Percentiles rank a stretch among this genome's conserved stretches.
Evolutionary conservation across 352 stramenopile genomes (phyloP).

Genomic region (Globisporangium orthogonon): DNA sequence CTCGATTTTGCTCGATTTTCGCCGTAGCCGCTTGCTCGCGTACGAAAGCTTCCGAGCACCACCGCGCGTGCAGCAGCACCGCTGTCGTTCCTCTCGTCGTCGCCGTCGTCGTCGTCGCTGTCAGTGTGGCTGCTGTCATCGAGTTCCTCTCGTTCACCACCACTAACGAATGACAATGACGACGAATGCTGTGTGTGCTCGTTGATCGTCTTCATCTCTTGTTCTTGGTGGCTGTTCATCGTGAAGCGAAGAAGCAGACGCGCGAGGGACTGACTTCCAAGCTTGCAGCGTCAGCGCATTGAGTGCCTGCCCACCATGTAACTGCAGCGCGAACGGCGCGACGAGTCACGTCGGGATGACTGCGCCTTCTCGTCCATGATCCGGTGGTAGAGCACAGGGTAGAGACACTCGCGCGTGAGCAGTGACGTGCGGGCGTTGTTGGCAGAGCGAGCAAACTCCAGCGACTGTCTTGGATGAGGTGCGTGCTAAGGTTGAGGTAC

Average conservation of each 20-base stretch:
- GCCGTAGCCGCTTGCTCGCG: too few relatives aligned
- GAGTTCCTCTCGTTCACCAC: background rate
- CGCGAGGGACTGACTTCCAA: too few relatives aligned
- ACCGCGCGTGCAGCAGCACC: too few relatives aligned
- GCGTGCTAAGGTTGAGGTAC: slow-evolving; percentile 8
- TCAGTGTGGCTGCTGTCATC: background rate
- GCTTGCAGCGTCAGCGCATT: background rate
- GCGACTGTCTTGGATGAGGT: slow-evolving; percentile 5
- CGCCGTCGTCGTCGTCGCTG: background rate
- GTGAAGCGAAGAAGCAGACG: too few relatives aligned
- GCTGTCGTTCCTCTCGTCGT: too few relatives aligned
- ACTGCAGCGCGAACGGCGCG: background rate
- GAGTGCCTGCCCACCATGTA: background rate
- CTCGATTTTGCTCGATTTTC: too few relatives aligned
- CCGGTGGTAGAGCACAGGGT: slow-evolving; percentile 5
- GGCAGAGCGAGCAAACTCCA: background rate
- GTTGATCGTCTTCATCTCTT: too few relatives aligned
- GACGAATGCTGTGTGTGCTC: background rate
- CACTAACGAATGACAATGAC: background rate
- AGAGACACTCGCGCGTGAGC: slow-evolving; percentile 1
- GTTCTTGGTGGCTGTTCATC: too few relatives aligned
- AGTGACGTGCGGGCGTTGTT: background rate
- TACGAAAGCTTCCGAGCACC: too few relatives aligned
- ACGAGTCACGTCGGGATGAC: slow-evolving; percentile 7
- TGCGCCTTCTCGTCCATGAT: background rate